These are phyloP conservation scores for Carnegiea gigantea DNA, from an alignment of 179 eudicot species.

Conservation along the genomic window DNA sequence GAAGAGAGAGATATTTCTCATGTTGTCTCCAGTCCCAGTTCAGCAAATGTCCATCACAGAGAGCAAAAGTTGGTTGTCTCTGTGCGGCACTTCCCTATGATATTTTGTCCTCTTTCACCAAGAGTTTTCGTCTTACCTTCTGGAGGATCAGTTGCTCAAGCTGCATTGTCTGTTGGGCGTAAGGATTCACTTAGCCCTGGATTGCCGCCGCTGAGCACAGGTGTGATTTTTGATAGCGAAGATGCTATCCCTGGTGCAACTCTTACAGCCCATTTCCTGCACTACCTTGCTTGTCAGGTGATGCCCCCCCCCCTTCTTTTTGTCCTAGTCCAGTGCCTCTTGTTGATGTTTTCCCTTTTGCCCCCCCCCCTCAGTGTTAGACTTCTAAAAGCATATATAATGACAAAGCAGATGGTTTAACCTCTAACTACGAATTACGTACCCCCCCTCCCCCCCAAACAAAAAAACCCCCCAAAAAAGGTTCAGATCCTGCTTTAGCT, in stretches of 20 bases:
- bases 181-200: slow-evolving; percentile 87
- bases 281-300: slow-evolving; percentile 88
- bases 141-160: slow-evolving; percentile 89
- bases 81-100: slow-evolving; percentile 89
- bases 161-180: slow-evolving; percentile 61
- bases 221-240: slow-evolving; percentile 61
- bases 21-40: slow-evolving; percentile 36
- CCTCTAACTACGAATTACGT: not conserved
- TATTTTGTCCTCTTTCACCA: slow-evolving; percentile 86
- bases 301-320: slow-evolving; percentile 4
- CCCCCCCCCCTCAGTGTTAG: not conserved
- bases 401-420: not conserved
- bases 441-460: too few relatives aligned
- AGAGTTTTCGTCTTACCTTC: slow-evolving; percentile 90
- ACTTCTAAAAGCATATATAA: slow-evolving; percentile 2
- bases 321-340: slow-evolving; percentile 3
- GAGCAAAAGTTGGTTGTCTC: slow-evolving; percentile 51
- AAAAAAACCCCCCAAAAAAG: too few relatives aligned
- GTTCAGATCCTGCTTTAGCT: not conserved
- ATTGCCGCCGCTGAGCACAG: slow-evolving; percentile 82
- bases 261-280: slow-evolving; percentile 88
- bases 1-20: slow-evolving; percentile 51
- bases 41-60: slow-evolving; percentile 28
- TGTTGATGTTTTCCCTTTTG: not conserved
- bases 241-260: slow-evolving; percentile 79